Evolutionary conservation across 2,329 filamentous ascomycete species (phyloP).

Genomic region (Trichophaea hybrida): DNA sequence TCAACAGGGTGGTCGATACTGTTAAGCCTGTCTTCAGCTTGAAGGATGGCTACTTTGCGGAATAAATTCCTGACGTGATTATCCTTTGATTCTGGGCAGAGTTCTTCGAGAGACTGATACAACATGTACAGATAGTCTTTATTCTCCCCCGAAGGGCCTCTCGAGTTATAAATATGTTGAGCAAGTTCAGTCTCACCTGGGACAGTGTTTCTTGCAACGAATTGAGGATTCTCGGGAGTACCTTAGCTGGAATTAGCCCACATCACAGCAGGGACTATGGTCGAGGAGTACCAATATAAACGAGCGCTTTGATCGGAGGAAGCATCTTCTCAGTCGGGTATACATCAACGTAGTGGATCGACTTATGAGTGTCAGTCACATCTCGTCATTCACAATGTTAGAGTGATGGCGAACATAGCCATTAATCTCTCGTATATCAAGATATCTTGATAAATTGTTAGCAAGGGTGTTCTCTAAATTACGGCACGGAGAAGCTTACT

Average conservation of each 20-base stretch:
- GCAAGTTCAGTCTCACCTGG: slow-evolving; percentile 63
- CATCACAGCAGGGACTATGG: neutral
- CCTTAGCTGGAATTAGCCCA: slow-evolving; percentile 34
- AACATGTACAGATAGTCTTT: slow-evolving; percentile 75
- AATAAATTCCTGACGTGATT: slow-evolving; percentile 66
- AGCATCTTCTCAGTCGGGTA: slow-evolving; percentile 30
- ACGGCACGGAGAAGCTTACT: slow-evolving; percentile 34
- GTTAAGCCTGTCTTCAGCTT: neutral
- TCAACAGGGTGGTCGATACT: slow-evolving; percentile 30
- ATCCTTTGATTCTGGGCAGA: slow-evolving; percentile 67
- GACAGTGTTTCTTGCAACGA: slow-evolving; percentile 43
- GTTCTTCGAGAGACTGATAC: slow-evolving; percentile 55
- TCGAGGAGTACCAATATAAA: slow-evolving; percentile 54
- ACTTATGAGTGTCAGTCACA: neutral
- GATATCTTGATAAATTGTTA: slow-evolving; percentile 29
- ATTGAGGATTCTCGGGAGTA: slow-evolving; percentile 83
- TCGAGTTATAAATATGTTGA: slow-evolving; percentile 60
- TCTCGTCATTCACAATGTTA: neutral
- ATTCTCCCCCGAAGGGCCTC: slow-evolving; percentile 78
- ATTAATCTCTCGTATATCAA: slow-evolving; percentile 94
- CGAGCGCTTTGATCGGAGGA: slow-evolving; percentile 44
- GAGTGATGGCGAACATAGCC: slow-evolving; percentile 49
- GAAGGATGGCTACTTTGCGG: slow-evolving; percentile 13
- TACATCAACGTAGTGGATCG: slow-evolving; percentile 19
- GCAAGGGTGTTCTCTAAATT: neutral